Percentiles rank a stretch among this genome's conserved stretches.
phyloP scores from a whole-genome alignment of 208 protist species.

The Sergeia podlipaevii region DNA sequence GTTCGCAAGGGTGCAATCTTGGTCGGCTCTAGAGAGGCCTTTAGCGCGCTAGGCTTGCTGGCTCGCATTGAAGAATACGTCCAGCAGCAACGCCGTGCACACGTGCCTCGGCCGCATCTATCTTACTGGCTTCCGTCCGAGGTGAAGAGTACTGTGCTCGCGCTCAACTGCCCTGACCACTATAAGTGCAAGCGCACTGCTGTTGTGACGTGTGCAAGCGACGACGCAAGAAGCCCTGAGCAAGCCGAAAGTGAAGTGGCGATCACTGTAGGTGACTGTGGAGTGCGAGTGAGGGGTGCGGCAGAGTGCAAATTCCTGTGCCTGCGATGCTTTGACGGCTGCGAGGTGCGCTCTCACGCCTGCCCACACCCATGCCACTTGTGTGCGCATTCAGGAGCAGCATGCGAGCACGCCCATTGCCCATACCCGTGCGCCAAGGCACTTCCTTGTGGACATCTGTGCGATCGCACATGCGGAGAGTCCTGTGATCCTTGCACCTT shows the following conservation, averaged over 20 bases:
- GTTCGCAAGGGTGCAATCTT: conserved; percentile 55
- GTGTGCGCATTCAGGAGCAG: neutral
- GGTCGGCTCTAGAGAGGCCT: conserved; percentile 64
- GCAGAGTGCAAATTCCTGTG: conserved; percentile 59
- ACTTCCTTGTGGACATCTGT: conserved; percentile 71
- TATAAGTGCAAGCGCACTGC: conserved; percentile 58
- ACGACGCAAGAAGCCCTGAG: conserved; percentile 17
- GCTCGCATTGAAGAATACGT: conserved; percentile 52
- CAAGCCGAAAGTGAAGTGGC: too few species aligned
- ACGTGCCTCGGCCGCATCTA: conserved; percentile 18
- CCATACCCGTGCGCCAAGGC: conserved; percentile 65
- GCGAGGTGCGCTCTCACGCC: conserved; percentile 55
- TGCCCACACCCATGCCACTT: conserved; percentile 71
- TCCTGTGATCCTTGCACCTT: conserved; percentile 68
- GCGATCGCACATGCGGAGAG: conserved; percentile 60
- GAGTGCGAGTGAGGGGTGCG: conserved; percentile 45
- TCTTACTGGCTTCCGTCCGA: conserved; percentile 69
- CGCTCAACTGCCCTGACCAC: conserved; percentile 75
- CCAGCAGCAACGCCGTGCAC: conserved; percentile 28
- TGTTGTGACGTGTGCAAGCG: conserved; percentile 13
- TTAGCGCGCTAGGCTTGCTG: conserved; percentile 55
- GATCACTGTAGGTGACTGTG: conserved; percentile 9
- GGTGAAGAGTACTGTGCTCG: conserved; percentile 41
- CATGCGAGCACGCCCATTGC: conserved; percentile 40
- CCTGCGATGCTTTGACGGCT: conserved; percentile 54